These are phyloP conservation scores for Trichoderma arundinaceum DNA, from an alignment of 2,329 filamentous ascomycete species.

Conservation along the genomic window DNA sequence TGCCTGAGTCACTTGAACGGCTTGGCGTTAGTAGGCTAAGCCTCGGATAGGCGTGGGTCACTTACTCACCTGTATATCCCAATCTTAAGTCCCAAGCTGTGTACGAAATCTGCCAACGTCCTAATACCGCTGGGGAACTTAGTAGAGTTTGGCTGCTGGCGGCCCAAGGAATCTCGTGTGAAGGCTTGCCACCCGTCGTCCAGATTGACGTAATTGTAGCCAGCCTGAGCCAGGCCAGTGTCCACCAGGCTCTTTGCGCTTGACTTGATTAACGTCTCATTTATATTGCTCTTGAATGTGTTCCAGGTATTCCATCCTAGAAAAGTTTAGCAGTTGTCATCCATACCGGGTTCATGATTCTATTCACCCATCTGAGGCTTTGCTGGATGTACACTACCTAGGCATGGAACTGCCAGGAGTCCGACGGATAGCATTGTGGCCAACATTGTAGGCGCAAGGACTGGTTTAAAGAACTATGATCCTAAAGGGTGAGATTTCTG, in stretches of 20 bases:
- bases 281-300: slow-evolving; percentile 9
- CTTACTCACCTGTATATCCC: neutral
- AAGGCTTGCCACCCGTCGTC: slow-evolving; percentile 13
- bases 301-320: slow-evolving; percentile 2
- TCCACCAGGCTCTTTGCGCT: slow-evolving; percentile 1
- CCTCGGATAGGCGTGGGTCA: neutral
- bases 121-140: slow-evolving; percentile 7
- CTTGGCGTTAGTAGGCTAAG: neutral
- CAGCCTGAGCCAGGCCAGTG: neutral
- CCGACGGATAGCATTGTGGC: neutral
- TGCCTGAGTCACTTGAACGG: neutral
- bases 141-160: slow-evolving; percentile 5
- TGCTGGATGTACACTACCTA: neutral
- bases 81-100: neutral
- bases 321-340: neutral
- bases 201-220: slow-evolving; percentile 7
- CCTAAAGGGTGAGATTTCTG: neutral
- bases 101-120: slow-evolving; percentile 1
- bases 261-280: slow-evolving; percentile 2
- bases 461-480: neutral
- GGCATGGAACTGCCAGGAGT: neutral
- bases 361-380: slow-evolving; percentile 4
- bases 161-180: slow-evolving; percentile 8
- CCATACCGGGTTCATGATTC: neutral
- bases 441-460: neutral